Conservation (phyloP, 768 basidiomycete species). For the Russula sp. region DNA sequence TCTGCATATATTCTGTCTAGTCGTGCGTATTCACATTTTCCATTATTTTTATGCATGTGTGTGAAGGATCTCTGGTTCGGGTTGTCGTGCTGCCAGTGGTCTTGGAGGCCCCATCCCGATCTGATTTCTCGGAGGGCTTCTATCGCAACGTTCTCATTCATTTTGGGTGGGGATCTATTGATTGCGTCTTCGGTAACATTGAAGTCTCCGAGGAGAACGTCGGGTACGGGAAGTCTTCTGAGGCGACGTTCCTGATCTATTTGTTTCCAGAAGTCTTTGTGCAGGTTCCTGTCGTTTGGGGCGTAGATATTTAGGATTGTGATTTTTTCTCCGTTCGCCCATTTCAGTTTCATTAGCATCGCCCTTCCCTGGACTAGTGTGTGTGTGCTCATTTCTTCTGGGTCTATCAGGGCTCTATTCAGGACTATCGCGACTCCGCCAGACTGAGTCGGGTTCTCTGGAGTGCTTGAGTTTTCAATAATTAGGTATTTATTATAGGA, state of each 20-base stretch:
- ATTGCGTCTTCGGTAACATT: constrained; percentile 2
- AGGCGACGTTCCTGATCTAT: background rate
- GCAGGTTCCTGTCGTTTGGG: constrained; percentile 5
- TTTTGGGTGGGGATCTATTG: background rate
- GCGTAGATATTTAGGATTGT: constrained; percentile 24
- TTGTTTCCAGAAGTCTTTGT: constrained; percentile 17
- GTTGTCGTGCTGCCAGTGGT: background rate
- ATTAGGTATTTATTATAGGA: background rate
- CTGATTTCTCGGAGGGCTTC: background rate
- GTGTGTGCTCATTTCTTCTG: too few relatives aligned
- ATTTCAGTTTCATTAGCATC: too few relatives aligned
- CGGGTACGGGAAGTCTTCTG: background rate
- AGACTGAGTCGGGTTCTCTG: too few relatives aligned
- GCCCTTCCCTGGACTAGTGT: too few relatives aligned
- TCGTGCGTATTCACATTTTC: background rate
- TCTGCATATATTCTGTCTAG: constrained; percentile 4
- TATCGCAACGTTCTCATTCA: background rate
- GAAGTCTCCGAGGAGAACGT: constrained; percentile 2
- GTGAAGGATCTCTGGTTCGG: background rate
- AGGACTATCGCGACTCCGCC: background rate
- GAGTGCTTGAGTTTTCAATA: background rate
- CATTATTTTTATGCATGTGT: background rate
- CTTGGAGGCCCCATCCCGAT: background rate
- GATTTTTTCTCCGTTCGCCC: background rate
- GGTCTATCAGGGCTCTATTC: background rate